Evolutionary conservation across 805 yeast genomes (phyloP).

Genomic region (Saccharomycopsis selenospora): DNA sequence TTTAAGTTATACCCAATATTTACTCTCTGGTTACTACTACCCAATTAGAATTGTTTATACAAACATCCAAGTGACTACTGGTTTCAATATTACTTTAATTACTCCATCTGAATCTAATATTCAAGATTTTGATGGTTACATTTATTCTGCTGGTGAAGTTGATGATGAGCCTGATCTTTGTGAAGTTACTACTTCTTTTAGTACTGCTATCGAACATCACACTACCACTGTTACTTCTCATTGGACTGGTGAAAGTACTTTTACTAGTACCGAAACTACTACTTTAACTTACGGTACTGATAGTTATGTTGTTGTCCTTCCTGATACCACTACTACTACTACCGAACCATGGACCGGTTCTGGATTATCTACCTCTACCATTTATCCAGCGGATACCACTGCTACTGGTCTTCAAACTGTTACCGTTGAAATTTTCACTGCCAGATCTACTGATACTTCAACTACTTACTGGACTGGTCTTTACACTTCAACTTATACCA

Average conservation of each 20-base stretch:
- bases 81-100: slow-evolving; percentile 14
- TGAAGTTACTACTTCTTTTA: slow-evolving; percentile 1
- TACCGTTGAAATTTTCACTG: not conserved
- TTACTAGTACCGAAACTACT: slow-evolving; percentile 1
- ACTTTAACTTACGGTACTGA: not conserved
- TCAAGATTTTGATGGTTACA: not conserved
- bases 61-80: slow-evolving; percentile 22
- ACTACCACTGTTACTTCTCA: not conserved
- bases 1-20: slow-evolving; percentile 3
- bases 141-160: not conserved
- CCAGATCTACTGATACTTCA: slow-evolving; percentile 1
- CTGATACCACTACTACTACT: slow-evolving; percentile 8
- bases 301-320: slow-evolving; percentile 7
- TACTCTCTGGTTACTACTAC: slow-evolving; percentile 26
- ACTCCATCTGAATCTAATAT: slow-evolving; percentile 7
- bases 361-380: slow-evolving; percentile 19
- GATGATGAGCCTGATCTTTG: not conserved
- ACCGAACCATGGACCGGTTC: slow-evolving; percentile 15
- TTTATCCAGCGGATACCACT: slow-evolving; percentile 6
- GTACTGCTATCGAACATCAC: not conserved
- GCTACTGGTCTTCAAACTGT: not conserved
- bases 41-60: slow-evolving; percentile 27
- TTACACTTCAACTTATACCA: slow-evolving; percentile 15
- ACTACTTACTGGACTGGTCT: slow-evolving; percentile 11
- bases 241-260: slow-evolving; percentile 11